Conservation (phyloP, 352 stramenopile genomes). For the Phytophthora meadii region DNA sequence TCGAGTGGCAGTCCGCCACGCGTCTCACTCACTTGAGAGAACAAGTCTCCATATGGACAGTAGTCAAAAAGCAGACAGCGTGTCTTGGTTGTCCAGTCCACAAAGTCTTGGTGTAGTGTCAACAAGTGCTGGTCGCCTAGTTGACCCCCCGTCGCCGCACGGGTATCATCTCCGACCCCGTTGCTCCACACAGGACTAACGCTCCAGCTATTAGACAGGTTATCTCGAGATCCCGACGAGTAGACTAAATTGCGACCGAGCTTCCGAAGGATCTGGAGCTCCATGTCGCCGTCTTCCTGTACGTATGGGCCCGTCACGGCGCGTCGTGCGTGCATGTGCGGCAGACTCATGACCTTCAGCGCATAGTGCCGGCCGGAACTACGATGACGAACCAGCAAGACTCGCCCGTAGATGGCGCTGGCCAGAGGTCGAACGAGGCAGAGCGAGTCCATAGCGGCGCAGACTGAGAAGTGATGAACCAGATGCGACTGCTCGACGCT, state of each 20-base stretch:
- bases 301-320: slow-evolving; percentile 50
- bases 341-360: slow-evolving; percentile 73
- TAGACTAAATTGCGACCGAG: slow-evolving; percentile 44
- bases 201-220: slow-evolving; percentile 28
- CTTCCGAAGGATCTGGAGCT: slow-evolving; percentile 51
- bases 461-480: slow-evolving; percentile 20
- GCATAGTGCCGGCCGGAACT: slow-evolving; percentile 44
- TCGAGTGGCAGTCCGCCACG: slow-evolving; percentile 31
- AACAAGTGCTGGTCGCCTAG: slow-evolving; percentile 44
- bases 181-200: slow-evolving; percentile 39
- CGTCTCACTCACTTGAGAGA: slow-evolving; percentile 36
- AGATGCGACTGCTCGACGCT: slow-evolving; percentile 9
- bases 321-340: slow-evolving; percentile 54
- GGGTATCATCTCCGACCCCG: slow-evolving; percentile 1
- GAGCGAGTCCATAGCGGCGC: slow-evolving; percentile 53
- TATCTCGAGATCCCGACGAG: neutral
- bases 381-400: slow-evolving; percentile 52
- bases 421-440: slow-evolving; percentile 48
- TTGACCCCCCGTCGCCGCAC: neutral
- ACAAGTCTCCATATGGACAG: slow-evolving; percentile 68
- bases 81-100: slow-evolving; percentile 47
- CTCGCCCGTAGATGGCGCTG: slow-evolving; percentile 61
- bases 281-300: slow-evolving; percentile 50
- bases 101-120: slow-evolving; percentile 59
- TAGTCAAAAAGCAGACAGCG: slow-evolving; percentile 72